Evolutionary conservation across 345 rosid genomes (phyloP).

Genomic region (Pistacia vera): DNA sequence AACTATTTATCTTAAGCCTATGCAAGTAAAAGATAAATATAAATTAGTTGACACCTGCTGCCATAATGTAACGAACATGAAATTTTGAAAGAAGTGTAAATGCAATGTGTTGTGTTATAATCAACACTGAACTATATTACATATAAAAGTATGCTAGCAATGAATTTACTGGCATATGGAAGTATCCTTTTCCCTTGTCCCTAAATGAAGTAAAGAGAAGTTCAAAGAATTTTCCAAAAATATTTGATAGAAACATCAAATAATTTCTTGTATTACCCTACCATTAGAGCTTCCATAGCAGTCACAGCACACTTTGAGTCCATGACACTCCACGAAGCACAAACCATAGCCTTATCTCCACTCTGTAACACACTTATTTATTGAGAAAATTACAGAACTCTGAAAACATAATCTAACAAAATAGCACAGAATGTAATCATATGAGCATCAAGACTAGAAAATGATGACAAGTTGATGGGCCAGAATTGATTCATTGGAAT

Average conservation of each 20-base stretch:
- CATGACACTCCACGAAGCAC: constrained; percentile 61
- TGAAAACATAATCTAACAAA: constrained; percentile 6
- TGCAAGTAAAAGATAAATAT: background rate
- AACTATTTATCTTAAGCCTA: background rate
- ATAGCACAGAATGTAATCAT: background rate
- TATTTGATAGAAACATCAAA: background rate
- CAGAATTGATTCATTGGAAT: background rate
- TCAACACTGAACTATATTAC: background rate
- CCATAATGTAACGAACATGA: background rate
- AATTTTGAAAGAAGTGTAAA: constrained; percentile 3
- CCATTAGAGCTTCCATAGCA: constrained; percentile 49
- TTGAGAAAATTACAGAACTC: background rate
- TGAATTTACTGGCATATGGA: background rate
- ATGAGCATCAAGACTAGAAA: background rate
- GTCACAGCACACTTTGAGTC: constrained; percentile 52
- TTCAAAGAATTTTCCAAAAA: background rate
- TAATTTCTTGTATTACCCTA: constrained; percentile 42
- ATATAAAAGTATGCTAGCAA: background rate
- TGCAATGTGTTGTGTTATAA: background rate
- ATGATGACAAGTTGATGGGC: background rate
- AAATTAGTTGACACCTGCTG: background rate
- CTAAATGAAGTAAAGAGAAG: background rate
- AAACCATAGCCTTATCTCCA: constrained; percentile 54
- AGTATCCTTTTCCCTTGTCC: constrained; percentile 1
- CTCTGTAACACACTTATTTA: constrained; percentile 33